Evolutionary conservation across 345 rosid genomes (phyloP).

Genomic region (Reutealis trisperma): DNA sequence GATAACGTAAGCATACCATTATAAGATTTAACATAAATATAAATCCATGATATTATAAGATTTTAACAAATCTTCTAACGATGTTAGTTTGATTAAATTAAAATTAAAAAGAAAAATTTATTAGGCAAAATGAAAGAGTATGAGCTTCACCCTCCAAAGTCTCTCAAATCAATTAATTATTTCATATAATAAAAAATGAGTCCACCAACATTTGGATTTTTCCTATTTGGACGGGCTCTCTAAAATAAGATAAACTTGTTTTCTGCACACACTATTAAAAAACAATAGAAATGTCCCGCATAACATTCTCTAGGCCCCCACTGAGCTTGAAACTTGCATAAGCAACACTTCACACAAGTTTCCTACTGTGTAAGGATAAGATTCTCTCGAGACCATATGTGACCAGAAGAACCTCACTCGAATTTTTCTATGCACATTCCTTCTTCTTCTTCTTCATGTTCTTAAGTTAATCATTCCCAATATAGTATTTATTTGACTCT

Average conservation of each 20-base stretch:
- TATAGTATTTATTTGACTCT: slow-evolving; percentile 19
- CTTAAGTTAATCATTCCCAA: slow-evolving; percentile 4
- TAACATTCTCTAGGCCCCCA: slow-evolving; percentile 40
- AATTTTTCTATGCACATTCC: slow-evolving; percentile 15
- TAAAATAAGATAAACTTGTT: not conserved
- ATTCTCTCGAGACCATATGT: not conserved
- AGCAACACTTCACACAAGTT: slow-evolving; percentile 18
- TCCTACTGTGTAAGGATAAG: not conserved
- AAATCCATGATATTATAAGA: slow-evolving; percentile 19
- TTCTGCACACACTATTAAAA: not conserved
- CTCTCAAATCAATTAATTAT: not conserved
- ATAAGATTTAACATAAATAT: slow-evolving; percentile 23
- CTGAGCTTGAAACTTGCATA: slow-evolving; percentile 23
- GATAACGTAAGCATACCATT: slow-evolving; percentile 25
- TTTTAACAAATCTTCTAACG: not conserved
- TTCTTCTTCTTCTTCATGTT: not conserved
- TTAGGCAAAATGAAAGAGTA: not conserved
- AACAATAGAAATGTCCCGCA: slow-evolving; percentile 20
- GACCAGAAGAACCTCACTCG: slow-evolving; percentile 17
- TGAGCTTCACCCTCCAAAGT: slow-evolving; percentile 4
- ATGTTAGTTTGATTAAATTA: slow-evolving; percentile 2
- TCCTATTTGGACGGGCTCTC: not conserved
- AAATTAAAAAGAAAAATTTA: not conserved
- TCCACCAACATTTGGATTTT: slow-evolving; percentile 4
- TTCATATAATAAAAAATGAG: not conserved